Evolutionary conservation across 495 filamentous ascomycete genomes (phyloP).

Genomic region (Aspergillus homomorphus): DNA sequence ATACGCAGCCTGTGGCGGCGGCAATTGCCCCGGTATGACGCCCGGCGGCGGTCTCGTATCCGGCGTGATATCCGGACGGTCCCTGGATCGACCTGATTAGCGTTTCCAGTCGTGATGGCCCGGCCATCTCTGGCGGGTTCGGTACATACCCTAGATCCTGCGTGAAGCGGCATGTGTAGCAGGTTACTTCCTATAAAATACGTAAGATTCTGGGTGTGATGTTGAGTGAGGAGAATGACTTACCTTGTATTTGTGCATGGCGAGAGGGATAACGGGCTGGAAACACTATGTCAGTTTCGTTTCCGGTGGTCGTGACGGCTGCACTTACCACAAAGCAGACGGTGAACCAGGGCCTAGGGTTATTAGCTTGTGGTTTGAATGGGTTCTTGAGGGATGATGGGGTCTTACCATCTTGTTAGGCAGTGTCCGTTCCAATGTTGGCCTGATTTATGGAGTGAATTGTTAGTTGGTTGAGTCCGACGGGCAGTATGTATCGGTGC

Average conservation of each 20-base stretch:
- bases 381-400: not conserved
- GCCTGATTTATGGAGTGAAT: slow-evolving; percentile 25
- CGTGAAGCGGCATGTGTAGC: slow-evolving; percentile 51
- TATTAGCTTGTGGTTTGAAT: too few relatives aligned
- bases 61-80: slow-evolving; percentile 47
- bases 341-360: slow-evolving; percentile 50
- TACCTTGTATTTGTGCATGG: slow-evolving; percentile 52
- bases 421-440: slow-evolving; percentile 53
- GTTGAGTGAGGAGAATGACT: not conserved
- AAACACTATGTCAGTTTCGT: slow-evolving; percentile 10
- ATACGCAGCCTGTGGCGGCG: slow-evolving; percentile 27
- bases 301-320: not conserved
- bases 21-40: slow-evolving; percentile 28
- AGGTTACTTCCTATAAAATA: slow-evolving; percentile 44
- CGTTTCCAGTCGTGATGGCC: too few relatives aligned
- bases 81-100: too few relatives aligned
- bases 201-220: slow-evolving; percentile 16
- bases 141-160: slow-evolving; percentile 50
- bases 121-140: too few relatives aligned
- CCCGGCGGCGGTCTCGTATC: slow-evolving; percentile 37
- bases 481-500: slow-evolving; percentile 11
- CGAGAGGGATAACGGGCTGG: slow-evolving; percentile 48
- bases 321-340: slow-evolving; percentile 51
- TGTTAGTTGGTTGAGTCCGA: slow-evolving; percentile 26
- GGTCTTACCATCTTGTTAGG: slow-evolving; percentile 48